A percentile compares a stretch with the other conserved stretches of the same genome.
phyloP scores from a whole-genome alignment of 352 stramenopile genomes.

The Phytophthora vignae region DNA sequence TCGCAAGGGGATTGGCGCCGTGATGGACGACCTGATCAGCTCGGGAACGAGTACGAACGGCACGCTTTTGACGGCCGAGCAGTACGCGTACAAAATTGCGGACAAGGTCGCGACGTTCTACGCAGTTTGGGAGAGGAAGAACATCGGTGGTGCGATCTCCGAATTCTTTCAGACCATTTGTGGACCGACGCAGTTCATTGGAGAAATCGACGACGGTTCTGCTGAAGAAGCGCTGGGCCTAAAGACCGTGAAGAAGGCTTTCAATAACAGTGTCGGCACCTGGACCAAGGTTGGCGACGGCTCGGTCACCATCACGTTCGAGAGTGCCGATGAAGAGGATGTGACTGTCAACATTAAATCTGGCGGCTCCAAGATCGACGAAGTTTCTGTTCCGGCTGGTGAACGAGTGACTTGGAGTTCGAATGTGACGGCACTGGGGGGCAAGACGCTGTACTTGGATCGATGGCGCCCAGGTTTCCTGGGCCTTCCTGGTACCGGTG shows the following conservation, averaged over 20 bases:
- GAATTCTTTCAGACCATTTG: constrained; percentile 69
- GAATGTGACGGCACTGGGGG: constrained; percentile 36
- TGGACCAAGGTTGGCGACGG: constrained; percentile 47
- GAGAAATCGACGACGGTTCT: constrained; percentile 57
- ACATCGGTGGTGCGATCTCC: constrained; percentile 47
- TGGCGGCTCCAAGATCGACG: constrained; percentile 31
- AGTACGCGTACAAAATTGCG: constrained; percentile 53
- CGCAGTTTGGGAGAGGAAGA: constrained; percentile 53
- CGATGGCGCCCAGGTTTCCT: constrained; percentile 49
- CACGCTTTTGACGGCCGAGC: constrained; percentile 34
- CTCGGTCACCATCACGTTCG: constrained; percentile 42
- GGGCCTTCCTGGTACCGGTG: constrained; percentile 38
- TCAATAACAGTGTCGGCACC: constrained; percentile 43
- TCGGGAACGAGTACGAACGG: constrained; percentile 49
- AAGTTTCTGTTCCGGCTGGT: constrained; percentile 40
- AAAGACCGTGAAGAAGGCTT: constrained; percentile 46
- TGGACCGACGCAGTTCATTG: constrained; percentile 52
- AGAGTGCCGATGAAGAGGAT: constrained; percentile 41
- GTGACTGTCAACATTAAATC: constrained; percentile 57
- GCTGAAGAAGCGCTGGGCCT: constrained; percentile 55
- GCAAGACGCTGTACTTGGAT: constrained; percentile 55
- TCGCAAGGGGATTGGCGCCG: constrained; percentile 50
- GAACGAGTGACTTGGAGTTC: constrained; percentile 44
- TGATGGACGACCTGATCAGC: constrained; percentile 58
- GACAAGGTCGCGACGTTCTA: constrained; percentile 54